Evolutionary conservation across 1,284 basidiomycete species (phyloP), one percentile per base, ranked within the genome.

Genomic region (Anthracocystis setariae): DNA sequence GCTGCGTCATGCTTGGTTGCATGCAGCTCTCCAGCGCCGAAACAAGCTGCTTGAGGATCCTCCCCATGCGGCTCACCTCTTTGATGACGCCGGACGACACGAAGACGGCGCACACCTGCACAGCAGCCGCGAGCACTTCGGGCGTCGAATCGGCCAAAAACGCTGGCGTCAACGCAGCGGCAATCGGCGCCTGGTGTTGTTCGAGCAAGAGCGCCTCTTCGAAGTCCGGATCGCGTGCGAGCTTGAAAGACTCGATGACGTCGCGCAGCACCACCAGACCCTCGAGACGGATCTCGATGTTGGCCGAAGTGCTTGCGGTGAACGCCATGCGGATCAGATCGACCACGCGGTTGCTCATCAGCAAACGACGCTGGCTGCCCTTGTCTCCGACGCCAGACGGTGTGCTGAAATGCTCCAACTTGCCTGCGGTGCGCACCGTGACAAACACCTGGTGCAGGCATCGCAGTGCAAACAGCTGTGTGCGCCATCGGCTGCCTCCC

Each of bases 281-380:
- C 80, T 94, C 91, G n/a, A 97, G 85, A 27, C 96, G 88, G 67
- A 98, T 96, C 79, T 96, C 93, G 27, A 92, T 93, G 44, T 97
- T 94, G 81, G 94, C 91, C 2, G 96, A 93, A 0, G 95, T 93
- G 29, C 93, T 94, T 0, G 96, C 95, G 8, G 92, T 95, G 83
- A 98, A 98, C 0, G 96, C 95, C 90, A 98, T 96, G 84, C 89
- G 92, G 84, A 99, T 96, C 51, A 99, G 85, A 83, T 99, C 96
- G 0, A 90, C 88, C 2, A 95, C 89, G n/a, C 92, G 89, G 35
- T 89, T 89, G 45, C 92, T 89, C 29, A 95, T 86, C 32, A 93
- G 84, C 43, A 63, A 84, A 43, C 86, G 81, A 76, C 42, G 84
- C 81, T 71, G 70, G 73, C 17, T 78, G 85, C 18, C 89, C 92